phyloP scores from a whole-genome alignment of 805 yeast genomes.

The Blastobotrys chiropterorum region DNA sequence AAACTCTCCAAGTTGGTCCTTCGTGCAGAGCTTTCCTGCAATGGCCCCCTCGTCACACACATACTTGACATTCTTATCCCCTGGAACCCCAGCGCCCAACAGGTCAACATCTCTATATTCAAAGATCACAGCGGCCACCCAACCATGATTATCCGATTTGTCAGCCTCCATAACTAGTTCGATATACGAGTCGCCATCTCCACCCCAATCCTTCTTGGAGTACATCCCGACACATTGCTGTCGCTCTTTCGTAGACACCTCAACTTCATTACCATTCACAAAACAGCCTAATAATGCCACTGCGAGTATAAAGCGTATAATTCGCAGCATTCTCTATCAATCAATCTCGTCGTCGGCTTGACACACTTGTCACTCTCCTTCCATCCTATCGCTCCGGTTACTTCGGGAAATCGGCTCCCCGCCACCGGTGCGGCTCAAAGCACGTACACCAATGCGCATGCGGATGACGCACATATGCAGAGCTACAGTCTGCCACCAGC shows the following conservation, averaged over 20 bases:
- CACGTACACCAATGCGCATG: no score
- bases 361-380: no score
- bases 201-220: conserved; percentile 81
- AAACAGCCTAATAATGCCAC: not conserved
- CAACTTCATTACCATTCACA: conserved; percentile 37
- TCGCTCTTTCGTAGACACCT: conserved; percentile 41
- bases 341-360: no score
- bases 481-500: no score
- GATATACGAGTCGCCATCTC: conserved; percentile 58
- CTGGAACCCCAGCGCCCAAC: conserved; percentile 50
- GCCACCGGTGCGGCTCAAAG: no score
- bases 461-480: no score
- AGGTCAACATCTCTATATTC: conserved; percentile 73
- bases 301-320: not conserved
- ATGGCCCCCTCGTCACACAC: conserved; percentile 72
- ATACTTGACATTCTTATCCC: conserved; percentile 43
- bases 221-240: conserved; percentile 90
- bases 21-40: conserved; percentile 47
- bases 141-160: conserved; percentile 34
- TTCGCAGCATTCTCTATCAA: no score
- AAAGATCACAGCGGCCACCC: conserved; percentile 65
- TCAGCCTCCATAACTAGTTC: conserved; percentile 29
- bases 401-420: no score
- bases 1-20: conserved; percentile 53
- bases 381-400: no score